These are phyloP conservation scores for Funneliformis caledonium DNA, from an alignment of 371 early-diverging fungal species.

Conservation along the genomic window DNA sequence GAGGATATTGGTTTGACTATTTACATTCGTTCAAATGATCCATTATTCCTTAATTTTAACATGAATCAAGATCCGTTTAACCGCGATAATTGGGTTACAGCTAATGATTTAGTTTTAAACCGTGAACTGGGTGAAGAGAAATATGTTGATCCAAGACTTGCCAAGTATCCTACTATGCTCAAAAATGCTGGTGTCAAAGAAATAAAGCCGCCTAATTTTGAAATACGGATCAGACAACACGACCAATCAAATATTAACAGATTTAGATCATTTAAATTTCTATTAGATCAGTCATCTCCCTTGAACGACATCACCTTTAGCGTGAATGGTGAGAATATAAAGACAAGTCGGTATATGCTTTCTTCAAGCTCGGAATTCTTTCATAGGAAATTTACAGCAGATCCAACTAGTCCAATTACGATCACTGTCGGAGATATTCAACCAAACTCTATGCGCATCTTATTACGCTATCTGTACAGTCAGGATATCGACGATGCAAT, in stretches of 20 bases:
- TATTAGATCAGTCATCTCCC: not conserved
- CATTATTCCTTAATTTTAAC: constrained; percentile 15
- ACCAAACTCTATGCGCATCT: no score
- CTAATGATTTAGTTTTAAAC: not conserved
- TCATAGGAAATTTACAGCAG: no score
- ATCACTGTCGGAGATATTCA: no score
- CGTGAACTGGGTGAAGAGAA: not conserved
- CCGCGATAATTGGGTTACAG: not conserved
- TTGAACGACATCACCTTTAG: no score
- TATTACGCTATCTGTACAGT: no score
- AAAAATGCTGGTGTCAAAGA: constrained; percentile 26
- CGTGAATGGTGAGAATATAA: no score
- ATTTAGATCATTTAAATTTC: not conserved
- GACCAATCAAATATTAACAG: not conserved
- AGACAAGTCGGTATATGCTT: no score
- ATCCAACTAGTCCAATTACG: no score
- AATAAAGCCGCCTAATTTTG: constrained; percentile 7
- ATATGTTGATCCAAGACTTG: not conserved
- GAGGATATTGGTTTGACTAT: not conserved
- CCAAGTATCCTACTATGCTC: not conserved
- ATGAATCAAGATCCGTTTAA: constrained; percentile 3
- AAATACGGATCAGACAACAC: constrained; percentile 2
- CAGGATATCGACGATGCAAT: no score
- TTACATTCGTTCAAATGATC: not conserved
- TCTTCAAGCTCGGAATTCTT: no score